Conservation (phyloP, 148 eudicot genomes). For the Arbutus unedo region DNA sequence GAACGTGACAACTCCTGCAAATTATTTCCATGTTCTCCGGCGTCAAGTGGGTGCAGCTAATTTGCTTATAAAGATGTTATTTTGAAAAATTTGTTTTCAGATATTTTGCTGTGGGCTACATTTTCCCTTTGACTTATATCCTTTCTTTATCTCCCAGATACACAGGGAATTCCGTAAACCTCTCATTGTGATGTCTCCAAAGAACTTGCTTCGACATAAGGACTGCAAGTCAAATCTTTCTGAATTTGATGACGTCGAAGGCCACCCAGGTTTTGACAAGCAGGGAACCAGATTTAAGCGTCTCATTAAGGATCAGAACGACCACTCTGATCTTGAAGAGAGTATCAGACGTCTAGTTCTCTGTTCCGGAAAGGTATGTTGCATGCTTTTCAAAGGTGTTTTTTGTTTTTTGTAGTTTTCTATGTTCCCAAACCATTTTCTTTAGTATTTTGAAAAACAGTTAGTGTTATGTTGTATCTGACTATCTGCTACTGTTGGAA, state of each 20-base stretch:
- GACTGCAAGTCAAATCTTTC: constrained; percentile 93
- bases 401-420: background rate
- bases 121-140: constrained; percentile 12
- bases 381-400: background rate
- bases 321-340: constrained; percentile 78
- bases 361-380: constrained; percentile 89
- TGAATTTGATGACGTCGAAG: constrained; percentile 90
- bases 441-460: background rate
- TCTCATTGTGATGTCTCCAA: constrained; percentile 84
- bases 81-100: background rate
- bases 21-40: constrained; percentile 92
- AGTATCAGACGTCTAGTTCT: constrained; percentile 78
- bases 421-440: background rate
- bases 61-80: background rate
- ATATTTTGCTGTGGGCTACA: background rate
- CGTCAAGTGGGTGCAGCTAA: constrained; percentile 65
- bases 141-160: constrained; percentile 39
- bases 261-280: constrained; percentile 88
- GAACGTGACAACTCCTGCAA: constrained; percentile 94
- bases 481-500: too few species aligned
- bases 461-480: background rate
- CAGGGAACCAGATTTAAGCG: constrained; percentile 95
- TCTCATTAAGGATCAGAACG: constrained; percentile 78
- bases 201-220: constrained; percentile 94
- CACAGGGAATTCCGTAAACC: constrained; percentile 97